phyloP scores from a whole-genome alignment of 805 yeast genomes.

The Jamesozyma lodderae region DNA sequence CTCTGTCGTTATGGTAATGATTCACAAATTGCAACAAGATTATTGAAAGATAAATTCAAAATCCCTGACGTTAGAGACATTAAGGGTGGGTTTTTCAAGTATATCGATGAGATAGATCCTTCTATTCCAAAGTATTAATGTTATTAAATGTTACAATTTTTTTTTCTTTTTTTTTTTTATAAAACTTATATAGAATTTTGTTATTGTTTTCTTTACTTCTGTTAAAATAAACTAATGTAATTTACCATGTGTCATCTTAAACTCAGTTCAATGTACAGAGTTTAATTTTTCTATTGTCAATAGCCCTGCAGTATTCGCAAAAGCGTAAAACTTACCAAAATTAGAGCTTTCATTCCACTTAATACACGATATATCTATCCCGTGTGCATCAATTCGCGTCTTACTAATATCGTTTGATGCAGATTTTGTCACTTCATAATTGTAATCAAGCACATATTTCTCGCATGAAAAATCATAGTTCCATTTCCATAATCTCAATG shows the following conservation, averaged over 20 bases:
- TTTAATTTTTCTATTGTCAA: constrained; percentile 20
- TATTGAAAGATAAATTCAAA: constrained; percentile 43
- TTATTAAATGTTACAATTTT: neutral
- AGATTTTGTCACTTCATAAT: constrained; percentile 31
- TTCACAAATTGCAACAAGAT: constrained; percentile 65
- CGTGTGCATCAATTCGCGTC: constrained; percentile 39
- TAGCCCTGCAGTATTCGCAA: constrained; percentile 27
- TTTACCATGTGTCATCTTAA: no score
- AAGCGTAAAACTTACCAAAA: constrained; percentile 39
- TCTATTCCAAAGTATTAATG: constrained; percentile 52
- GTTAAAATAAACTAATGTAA: no score
- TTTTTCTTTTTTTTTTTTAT: neutral
- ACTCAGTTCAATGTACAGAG: constrained; percentile 8
- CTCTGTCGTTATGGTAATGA: constrained; percentile 89
- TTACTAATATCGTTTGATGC: constrained; percentile 21
- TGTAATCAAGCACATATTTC: constrained; percentile 35
- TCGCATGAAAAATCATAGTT: constrained; percentile 34
- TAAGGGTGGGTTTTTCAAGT: constrained; percentile 65
- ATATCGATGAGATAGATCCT: constrained; percentile 55
- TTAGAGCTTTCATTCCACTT: constrained; percentile 48
- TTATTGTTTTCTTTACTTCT: neutral
- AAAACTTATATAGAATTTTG: neutral
- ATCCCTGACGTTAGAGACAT: constrained; percentile 51
- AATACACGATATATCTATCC: constrained; percentile 39
- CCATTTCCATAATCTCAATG: constrained; percentile 31